Conservation (phyloP, 1,139 yeast species). For the Sugiyamaella neomexicana region DNA sequence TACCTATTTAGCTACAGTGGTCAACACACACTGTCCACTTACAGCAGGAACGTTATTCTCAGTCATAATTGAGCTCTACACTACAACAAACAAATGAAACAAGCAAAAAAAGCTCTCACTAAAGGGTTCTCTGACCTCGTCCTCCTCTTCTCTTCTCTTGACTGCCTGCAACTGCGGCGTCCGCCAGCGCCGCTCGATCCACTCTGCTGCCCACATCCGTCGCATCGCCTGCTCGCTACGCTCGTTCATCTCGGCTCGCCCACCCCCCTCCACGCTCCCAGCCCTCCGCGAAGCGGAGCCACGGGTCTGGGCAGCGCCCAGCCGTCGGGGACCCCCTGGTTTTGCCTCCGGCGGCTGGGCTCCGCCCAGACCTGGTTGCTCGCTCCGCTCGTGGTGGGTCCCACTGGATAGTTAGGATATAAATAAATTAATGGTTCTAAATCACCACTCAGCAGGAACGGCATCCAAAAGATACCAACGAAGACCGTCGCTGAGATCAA, state of each 20-base stretch:
- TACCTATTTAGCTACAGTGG: no score
- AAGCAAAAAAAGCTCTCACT: neutral
- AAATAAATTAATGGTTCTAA: neutral
- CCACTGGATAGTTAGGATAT: no score
- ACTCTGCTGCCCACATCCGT: no score
- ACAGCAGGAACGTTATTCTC: constrained; percentile 29
- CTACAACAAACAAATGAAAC: neutral
- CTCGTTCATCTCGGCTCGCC: no score
- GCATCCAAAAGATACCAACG: constrained; percentile 42
- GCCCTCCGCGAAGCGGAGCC: neutral
- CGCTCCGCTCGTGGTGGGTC: no score
- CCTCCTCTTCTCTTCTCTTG: no score
- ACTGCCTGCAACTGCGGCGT: no score
- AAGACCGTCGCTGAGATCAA: constrained; percentile 52
- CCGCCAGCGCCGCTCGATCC: no score
- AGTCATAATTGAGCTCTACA: constrained; percentile 4
- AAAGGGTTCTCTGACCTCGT: neutral
- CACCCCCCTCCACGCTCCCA: no score
- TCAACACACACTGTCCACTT: constrained; percentile 14
- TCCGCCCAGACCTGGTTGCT: no score
- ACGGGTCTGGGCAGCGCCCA: neutral
- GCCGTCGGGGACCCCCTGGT: constrained; percentile 3
- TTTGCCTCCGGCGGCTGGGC: no score
- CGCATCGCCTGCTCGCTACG: no score
- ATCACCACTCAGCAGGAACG: constrained; percentile 31